Conservation (phyloP, 176 grass and related monocot genomes). For the Stipa capillata region DNA sequence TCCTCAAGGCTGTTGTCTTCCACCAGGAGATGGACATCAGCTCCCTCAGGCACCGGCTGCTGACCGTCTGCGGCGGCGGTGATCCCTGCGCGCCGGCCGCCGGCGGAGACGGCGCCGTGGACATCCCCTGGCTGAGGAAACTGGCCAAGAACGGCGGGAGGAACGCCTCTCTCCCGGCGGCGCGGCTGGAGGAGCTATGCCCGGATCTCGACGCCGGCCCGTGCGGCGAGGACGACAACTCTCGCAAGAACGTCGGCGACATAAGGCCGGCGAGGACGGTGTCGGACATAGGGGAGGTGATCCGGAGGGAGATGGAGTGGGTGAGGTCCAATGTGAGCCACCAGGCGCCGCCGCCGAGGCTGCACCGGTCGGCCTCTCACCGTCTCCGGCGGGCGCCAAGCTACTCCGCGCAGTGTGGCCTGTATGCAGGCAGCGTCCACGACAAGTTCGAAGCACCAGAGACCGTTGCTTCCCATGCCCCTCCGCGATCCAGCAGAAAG, state of each 20-base stretch:
- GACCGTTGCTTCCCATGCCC: background rate
- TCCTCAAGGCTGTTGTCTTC: constrained; percentile 70
- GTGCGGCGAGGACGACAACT: background rate
- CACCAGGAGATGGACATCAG: constrained; percentile 74
- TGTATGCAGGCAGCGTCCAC: background rate
- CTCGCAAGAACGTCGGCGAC: background rate
- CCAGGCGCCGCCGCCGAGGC: background rate
- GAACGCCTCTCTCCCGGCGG: constrained; percentile 30
- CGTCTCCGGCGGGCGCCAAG: constrained; percentile 8
- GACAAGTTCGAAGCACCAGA: constrained; percentile 7
- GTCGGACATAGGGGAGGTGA: constrained; percentile 31
- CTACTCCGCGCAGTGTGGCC: background rate
- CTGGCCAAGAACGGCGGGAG: constrained; percentile 22
- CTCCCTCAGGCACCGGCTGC: constrained; percentile 60
- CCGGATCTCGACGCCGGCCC: background rate
- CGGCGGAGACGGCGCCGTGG: background rate
- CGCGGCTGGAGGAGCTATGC: constrained; percentile 29
- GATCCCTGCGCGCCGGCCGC: background rate
- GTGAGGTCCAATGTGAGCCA: background rate
- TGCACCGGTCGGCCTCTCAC: constrained; percentile 29
- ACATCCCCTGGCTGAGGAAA: constrained; percentile 36
- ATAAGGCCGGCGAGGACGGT: constrained; percentile 22
- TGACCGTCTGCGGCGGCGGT: constrained; percentile 38
- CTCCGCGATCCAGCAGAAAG: background rate
- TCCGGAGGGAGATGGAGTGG: constrained; percentile 19